Percentiles rank a stretch among this genome's conserved stretches.
Evolutionary conservation across 306 rosid species (phyloP).

Genomic region (Gastrolobium bilobum): DNA sequence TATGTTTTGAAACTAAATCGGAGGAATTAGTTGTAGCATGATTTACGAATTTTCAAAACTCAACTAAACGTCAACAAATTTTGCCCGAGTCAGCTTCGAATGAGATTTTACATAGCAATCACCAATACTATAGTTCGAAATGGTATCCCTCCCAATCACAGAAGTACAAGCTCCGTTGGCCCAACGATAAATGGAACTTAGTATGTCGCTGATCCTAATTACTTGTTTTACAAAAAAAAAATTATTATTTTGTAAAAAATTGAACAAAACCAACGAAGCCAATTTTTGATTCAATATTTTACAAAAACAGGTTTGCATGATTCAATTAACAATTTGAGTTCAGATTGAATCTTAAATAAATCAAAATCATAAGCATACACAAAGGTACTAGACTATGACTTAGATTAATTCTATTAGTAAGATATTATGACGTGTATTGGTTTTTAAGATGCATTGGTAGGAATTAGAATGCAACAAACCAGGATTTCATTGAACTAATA

Average conservation of each 20-base stretch:
- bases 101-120: not conserved
- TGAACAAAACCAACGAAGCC: not conserved
- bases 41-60: no score
- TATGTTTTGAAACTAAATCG: no score
- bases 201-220: no score
- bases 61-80: not conserved
- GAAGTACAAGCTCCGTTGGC: not conserved
- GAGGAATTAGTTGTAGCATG: no score
- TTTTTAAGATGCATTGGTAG: not conserved
- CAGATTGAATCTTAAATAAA: not conserved
- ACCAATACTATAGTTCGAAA: not conserved
- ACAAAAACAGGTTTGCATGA: not conserved
- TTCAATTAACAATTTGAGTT: not conserved
- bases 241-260: not conserved
- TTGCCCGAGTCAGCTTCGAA: not conserved
- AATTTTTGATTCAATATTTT: not conserved
- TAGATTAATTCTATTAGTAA: not conserved
- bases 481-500: not conserved
- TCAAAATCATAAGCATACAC: not conserved
- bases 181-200: not conserved
- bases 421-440: not conserved
- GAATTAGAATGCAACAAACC: not conserved
- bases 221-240: not conserved
- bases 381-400: not conserved
- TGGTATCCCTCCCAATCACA: not conserved